A percentile compares a stretch with the other conserved stretches of the same genome.
phyloP scores from a whole-genome alignment of 805 yeast species.

The Cyberlindnera euphorbiae region DNA sequence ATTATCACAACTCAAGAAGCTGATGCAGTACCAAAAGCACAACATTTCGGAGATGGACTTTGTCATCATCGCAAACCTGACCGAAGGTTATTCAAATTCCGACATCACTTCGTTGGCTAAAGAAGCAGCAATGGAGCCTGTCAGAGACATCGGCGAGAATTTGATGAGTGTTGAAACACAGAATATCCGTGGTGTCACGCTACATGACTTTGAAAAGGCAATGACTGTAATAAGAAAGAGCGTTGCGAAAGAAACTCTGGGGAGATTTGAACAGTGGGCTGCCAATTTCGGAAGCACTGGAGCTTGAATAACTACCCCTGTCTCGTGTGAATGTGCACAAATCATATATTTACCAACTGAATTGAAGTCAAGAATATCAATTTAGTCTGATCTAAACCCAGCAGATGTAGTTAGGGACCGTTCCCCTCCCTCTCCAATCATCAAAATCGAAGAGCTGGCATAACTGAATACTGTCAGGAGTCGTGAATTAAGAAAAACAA shows the following conservation, averaged over 20 bases:
- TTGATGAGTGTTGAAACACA: slow-evolving; percentile 64
- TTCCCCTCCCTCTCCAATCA: too few species aligned
- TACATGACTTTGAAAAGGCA: slow-evolving; percentile 72
- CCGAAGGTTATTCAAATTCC: slow-evolving; percentile 87
- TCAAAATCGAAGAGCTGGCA: too few species aligned
- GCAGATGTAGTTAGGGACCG: too few species aligned
- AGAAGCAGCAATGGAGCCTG: slow-evolving; percentile 98
- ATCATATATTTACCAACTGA: too few species aligned
- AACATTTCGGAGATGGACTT: slow-evolving; percentile 61
- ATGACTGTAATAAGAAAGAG: slow-evolving; percentile 81
- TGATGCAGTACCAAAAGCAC: slow-evolving; percentile 69
- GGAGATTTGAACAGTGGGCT: slow-evolving; percentile 87
- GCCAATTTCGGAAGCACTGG: slow-evolving; percentile 82
- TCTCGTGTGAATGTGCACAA: too few species aligned
- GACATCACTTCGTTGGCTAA: slow-evolving; percentile 92
- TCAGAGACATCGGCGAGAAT: slow-evolving; percentile 83
- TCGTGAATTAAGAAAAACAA: too few species aligned
- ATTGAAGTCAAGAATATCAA: too few species aligned
- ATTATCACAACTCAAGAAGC: slow-evolving; percentile 58
- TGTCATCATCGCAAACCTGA: slow-evolving; percentile 52
- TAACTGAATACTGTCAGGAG: too few species aligned
- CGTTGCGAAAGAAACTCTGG: slow-evolving; percentile 77
- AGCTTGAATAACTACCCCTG: too few species aligned
- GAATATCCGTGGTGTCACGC: slow-evolving; percentile 68
- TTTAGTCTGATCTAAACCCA: too few species aligned